Evolutionary conservation across 495 filamentous ascomycete genomes (phyloP).

Genomic region (Aspergillus homomorphus): DNA sequence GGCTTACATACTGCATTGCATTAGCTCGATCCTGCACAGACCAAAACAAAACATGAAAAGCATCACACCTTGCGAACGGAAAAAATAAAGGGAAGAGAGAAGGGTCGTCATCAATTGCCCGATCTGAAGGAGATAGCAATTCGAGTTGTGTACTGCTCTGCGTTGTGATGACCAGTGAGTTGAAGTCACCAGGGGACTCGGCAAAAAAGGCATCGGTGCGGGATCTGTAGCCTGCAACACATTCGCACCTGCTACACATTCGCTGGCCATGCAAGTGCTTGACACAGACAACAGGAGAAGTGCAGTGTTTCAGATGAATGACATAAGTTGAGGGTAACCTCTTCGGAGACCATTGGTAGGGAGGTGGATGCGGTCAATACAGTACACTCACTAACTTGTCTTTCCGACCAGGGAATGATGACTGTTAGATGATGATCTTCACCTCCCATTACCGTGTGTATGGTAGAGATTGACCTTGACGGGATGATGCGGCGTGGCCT

Average conservation of each 20-base stretch:
- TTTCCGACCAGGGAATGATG: not conserved
- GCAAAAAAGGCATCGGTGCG: no score
- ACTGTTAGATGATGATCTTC: not conserved
- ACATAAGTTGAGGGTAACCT: not conserved
- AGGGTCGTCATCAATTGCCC: not conserved
- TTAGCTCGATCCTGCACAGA: not conserved
- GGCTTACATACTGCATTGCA: slow-evolving; percentile 3
- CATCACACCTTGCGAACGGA: not conserved
- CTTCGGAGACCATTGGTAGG: not conserved
- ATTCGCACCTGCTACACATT: not conserved
- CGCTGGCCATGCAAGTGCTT: not conserved
- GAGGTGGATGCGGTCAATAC: not conserved
- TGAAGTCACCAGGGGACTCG: slow-evolving; percentile 5
- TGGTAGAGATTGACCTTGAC: not conserved
- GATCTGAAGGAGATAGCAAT: no score
- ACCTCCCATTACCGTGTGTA: not conserved
- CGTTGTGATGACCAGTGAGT: no score
- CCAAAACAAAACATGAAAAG: not conserved
- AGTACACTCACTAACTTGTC: not conserved
- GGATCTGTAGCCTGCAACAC: not conserved
- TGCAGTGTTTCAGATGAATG: not conserved
- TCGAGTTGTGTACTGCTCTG: no score
- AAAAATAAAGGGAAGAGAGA: not conserved
- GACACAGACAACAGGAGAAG: not conserved
- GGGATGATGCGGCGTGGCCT: not conserved